Percentiles rank a stretch among this genome's conserved stretches.
Evolutionary conservation across 495 filamentous ascomycete species (phyloP).

Genomic region (Immersiella caudata): DNA sequence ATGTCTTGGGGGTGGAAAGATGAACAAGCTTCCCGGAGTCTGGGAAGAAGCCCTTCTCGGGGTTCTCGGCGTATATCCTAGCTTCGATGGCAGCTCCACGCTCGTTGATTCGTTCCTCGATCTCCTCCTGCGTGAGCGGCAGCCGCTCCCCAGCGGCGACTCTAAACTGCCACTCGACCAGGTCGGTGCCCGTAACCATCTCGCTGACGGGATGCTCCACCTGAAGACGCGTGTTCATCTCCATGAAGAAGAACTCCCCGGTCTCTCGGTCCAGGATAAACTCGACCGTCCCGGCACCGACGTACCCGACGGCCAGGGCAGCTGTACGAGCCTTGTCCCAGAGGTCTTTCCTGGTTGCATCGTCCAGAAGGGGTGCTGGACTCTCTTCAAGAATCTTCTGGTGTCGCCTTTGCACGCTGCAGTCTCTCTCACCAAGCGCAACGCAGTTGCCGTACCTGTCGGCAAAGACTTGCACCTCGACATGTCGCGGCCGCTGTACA

Average conservation of each 20-base stretch:
- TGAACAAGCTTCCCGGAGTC: slow-evolving; percentile 89
- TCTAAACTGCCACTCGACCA: slow-evolving; percentile 95
- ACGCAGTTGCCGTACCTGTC: slow-evolving; percentile 86
- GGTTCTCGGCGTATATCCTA: slow-evolving; percentile 95
- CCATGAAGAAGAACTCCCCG: slow-evolving; percentile 97
- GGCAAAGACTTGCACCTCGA: slow-evolving; percentile 97
- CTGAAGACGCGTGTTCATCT: slow-evolving; percentile 97
- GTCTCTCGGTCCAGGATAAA: slow-evolving; percentile 98
- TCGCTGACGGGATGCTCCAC: slow-evolving; percentile 98
- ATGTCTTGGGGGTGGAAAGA: slow-evolving; percentile 69
- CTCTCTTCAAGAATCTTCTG: slow-evolving; percentile 99
- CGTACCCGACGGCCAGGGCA: slow-evolving; percentile 89
- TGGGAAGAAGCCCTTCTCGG: slow-evolving; percentile 84
- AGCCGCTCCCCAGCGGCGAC: slow-evolving; percentile 84
- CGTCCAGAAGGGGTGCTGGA: slow-evolving; percentile 82
- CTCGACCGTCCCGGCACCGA: slow-evolving; percentile 95
- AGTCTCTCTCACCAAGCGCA: slow-evolving; percentile 83
- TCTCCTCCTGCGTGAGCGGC: slow-evolving; percentile 82
- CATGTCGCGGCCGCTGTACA: slow-evolving; percentile 89
- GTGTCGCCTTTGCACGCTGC: slow-evolving; percentile 84
- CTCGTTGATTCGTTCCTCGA: slow-evolving; percentile 73
- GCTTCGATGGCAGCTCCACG: slow-evolving; percentile 91
- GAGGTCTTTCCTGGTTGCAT: slow-evolving; percentile 77
- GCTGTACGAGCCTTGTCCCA: slow-evolving; percentile 93
- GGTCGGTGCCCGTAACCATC: slow-evolving; percentile 91